A percentile compares a stretch with the other conserved stretches of the same genome.
phyloP scores from a whole-genome alignment of 257 asterid species.

The Primulina eburnea region DNA sequence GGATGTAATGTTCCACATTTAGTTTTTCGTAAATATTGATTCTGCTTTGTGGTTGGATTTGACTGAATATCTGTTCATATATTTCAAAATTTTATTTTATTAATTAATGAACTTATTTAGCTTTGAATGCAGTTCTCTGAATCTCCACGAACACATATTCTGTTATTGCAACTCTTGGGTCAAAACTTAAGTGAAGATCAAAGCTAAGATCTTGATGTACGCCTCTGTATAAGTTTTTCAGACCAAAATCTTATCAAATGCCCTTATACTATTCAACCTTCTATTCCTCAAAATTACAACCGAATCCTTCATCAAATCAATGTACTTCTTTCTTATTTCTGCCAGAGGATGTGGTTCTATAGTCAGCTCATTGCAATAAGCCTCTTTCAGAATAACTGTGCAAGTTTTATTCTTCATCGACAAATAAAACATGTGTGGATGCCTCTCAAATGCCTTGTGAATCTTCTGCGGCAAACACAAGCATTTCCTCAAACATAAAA shows the following conservation, averaged over 20 bases:
- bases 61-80: not conserved
- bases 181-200: not conserved
- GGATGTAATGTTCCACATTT: not conserved
- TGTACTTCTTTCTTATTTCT: slow-evolving; percentile 62
- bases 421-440: slow-evolving; percentile 69
- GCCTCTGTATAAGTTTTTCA: not conserved
- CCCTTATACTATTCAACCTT: not conserved
- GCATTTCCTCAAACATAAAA: slow-evolving; percentile 60
- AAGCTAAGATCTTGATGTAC: not conserved
- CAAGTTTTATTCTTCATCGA: slow-evolving; percentile 77
- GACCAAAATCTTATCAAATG: not conserved
- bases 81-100: not conserved
- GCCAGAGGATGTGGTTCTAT: slow-evolving; percentile 75
- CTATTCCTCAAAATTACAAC: slow-evolving; percentile 26
- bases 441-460: slow-evolving; percentile 89
- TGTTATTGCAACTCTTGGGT: not conserved
- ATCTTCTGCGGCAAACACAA: slow-evolving; percentile 86
- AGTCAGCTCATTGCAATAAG: slow-evolving; percentile 48
- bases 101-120: no score
- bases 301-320: slow-evolving; percentile 69
- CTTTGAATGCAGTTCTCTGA: not conserved
- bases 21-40: not conserved
- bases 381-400: slow-evolving; percentile 83
- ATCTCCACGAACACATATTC: no score
- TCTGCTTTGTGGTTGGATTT: not conserved